These are phyloP conservation scores for Agroathelia rolfsii DNA, from an alignment of 1,284 basidiomycete genomes.

Conservation along the genomic window DNA sequence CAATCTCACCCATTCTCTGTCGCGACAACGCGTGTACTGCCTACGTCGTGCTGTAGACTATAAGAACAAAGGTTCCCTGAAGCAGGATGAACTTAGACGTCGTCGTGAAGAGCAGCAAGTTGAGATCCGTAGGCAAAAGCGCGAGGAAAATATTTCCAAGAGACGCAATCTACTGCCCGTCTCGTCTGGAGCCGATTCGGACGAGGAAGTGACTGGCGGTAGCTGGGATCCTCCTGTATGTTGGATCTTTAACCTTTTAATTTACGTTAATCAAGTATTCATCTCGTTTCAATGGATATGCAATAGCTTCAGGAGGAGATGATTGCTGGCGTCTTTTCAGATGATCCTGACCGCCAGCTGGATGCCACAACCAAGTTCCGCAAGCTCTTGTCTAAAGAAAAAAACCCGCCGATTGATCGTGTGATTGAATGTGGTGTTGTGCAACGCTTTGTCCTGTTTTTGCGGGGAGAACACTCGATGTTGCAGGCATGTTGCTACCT, in stretches of 20 bases:
- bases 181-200: conserved; percentile 67
- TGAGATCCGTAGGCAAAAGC: conserved; percentile 92
- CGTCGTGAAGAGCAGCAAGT: conserved; percentile 95
- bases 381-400: conserved; percentile 97
- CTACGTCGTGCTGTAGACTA: conserved; percentile 29
- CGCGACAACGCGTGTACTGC: conserved; percentile 5
- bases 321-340: conserved; percentile 89
- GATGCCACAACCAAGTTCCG: conserved; percentile 97
- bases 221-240: conserved; percentile 72
- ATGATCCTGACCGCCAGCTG: conserved; percentile 84
- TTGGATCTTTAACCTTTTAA: conserved; percentile 14
- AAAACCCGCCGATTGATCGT: conserved; percentile 98
- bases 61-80: conserved; percentile 77
- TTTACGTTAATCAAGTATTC: conserved; percentile 7
- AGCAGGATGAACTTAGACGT: conserved; percentile 82
- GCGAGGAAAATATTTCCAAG: conserved; percentile 96
- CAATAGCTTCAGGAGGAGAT: conserved; percentile 80
- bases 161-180: conserved; percentile 84
- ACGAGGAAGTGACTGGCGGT: conserved; percentile 69
- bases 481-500: conserved; percentile 68
- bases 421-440: conserved; percentile 98
- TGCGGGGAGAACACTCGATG: conserved; percentile 85
- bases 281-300: conserved; percentile 12
- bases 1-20: conserved; percentile 4
- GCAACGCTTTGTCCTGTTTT: conserved; percentile 94